These are phyloP conservation scores for Flaveria ramosissima DNA, from an alignment of 129 eudicot genomes.

Conservation along the genomic window DNA sequence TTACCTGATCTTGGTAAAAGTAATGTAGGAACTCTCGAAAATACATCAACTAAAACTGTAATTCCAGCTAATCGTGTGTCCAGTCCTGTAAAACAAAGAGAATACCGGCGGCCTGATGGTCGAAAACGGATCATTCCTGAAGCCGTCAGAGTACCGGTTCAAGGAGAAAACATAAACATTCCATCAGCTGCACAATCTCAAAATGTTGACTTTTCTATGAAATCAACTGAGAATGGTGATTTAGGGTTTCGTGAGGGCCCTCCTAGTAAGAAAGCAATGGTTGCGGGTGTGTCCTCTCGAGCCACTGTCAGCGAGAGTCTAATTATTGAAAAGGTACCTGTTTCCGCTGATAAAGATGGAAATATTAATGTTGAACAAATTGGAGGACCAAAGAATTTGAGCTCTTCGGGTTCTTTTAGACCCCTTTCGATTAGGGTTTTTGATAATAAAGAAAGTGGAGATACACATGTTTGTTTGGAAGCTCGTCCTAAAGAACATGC, in stretches of 20 bases:
- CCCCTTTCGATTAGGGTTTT: constrained; percentile 59
- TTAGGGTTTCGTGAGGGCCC: constrained; percentile 53
- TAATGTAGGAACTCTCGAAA: constrained; percentile 38
- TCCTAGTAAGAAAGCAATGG: constrained; percentile 43
- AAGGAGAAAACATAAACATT: constrained; percentile 44
- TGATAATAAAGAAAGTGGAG: constrained; percentile 80
- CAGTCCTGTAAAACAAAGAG: constrained; percentile 94
- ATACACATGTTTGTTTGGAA: constrained; percentile 69
- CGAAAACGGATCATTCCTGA: constrained; percentile 97
- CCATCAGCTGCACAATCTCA: constrained; percentile 51
- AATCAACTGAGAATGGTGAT: constrained; percentile 54
- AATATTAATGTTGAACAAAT: constrained; percentile 54
- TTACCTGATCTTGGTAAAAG: constrained; percentile 51
- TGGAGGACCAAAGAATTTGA: constrained; percentile 42
- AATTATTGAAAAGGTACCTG: constrained; percentile 82
- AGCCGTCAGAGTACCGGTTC: constrained; percentile 77
- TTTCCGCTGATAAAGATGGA: constrained; percentile 57
- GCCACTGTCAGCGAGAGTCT: constrained; percentile 85
- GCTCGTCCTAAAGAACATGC: constrained; percentile 85
- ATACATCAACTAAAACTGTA: constrained; percentile 47
- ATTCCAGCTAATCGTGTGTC: constrained; percentile 44
- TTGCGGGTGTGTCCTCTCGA: constrained; percentile 78
- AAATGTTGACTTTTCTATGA: constrained; percentile 45
- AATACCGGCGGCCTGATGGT: constrained; percentile 94
- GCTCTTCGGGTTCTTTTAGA: constrained; percentile 38